Evolutionary conservation across 2,329 filamentous ascomycete species (phyloP).

Genomic region (Fulvia fulva): DNA sequence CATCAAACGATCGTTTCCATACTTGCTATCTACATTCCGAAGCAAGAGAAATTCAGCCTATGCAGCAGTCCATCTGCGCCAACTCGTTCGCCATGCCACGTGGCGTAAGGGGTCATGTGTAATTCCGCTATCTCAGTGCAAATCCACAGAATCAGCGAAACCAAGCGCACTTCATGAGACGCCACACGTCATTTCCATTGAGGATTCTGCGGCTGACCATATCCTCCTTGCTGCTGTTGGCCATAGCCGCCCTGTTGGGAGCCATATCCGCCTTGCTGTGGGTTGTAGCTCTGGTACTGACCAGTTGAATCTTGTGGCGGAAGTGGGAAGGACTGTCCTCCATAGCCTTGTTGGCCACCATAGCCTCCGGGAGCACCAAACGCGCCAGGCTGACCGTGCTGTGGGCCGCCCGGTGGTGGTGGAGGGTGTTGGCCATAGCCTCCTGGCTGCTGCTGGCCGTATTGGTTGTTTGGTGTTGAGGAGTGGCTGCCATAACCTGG

Average conservation of each 20-base stretch:
- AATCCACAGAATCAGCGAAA: neutral
- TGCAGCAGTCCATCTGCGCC: neutral
- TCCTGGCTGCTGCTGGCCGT: slow-evolving; percentile 14
- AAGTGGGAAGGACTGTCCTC: slow-evolving; percentile 17
- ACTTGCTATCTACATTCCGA: neutral
- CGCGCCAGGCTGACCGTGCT: slow-evolving; percentile 14
- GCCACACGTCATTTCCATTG: slow-evolving; percentile 22
- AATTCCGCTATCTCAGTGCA: neutral
- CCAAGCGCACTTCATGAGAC: neutral
- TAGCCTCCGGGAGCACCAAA: slow-evolving; percentile 11
- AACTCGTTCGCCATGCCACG: neutral
- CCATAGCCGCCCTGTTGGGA: slow-evolving; percentile 21
- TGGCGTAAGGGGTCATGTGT: neutral
- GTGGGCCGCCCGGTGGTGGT: slow-evolving; percentile 9
- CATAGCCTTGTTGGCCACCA: slow-evolving; percentile 11
- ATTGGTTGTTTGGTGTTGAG: slow-evolving; percentile 15
- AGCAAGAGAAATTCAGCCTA: neutral
- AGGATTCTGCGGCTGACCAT: slow-evolving; percentile 27
- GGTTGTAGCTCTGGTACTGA: slow-evolving; percentile 19
- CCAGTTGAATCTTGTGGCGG: slow-evolving; percentile 20
- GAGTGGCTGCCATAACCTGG: slow-evolving; percentile 13
- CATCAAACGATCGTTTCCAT: neutral
- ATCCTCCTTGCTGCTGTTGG: slow-evolving; percentile 17
- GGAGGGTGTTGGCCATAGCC: slow-evolving; percentile 12
- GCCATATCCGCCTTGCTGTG: slow-evolving; percentile 17